Conservation (phyloP, 345 rosid species). For the Sonneratia alba region DNA sequence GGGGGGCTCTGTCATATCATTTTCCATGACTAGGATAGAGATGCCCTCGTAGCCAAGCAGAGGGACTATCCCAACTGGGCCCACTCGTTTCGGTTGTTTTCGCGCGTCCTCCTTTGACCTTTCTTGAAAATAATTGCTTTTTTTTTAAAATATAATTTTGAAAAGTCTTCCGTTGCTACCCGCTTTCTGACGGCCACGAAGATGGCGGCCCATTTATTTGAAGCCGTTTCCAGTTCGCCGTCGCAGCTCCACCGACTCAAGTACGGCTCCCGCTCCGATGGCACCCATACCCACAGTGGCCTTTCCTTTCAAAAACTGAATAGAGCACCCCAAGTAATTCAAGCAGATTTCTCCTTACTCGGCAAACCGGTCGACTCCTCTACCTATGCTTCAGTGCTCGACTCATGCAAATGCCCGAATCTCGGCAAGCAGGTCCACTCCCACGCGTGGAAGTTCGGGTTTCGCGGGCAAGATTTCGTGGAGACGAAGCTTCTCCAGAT, state of each 20-base stretch:
- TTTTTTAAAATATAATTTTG: too few relatives aligned
- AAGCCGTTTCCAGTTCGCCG: conserved; percentile 6
- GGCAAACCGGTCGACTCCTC: conserved; percentile 22
- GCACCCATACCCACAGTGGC: not conserved
- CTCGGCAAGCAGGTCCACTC: conserved; percentile 44
- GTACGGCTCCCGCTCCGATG: conserved; percentile 7
- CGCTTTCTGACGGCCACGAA: not conserved
- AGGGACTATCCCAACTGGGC: not conserved
- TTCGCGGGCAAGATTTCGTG: conserved; percentile 39
- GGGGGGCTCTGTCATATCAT: too few relatives aligned
- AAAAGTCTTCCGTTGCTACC: not conserved
- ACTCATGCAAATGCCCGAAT: conserved; percentile 31
- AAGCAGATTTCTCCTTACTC: conserved; percentile 10
- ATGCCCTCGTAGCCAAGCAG: not conserved
- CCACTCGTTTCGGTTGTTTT: too few relatives aligned
- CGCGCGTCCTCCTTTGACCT: too few relatives aligned
- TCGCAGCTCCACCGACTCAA: conserved; percentile 1
- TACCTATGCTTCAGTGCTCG: conserved; percentile 37
- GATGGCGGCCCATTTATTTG: not conserved
- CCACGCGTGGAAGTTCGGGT: conserved; percentile 33
- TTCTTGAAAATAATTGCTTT: not conserved
- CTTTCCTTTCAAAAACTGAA: conserved; percentile 1
- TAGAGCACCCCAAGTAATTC: not conserved
- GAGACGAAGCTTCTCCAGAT: conserved; percentile 53
- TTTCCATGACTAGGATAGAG: not conserved